Base-by-base conservation (phyloP, 2,329 filamentous ascomycete genomes). In the Xylariales sp. region DNA sequence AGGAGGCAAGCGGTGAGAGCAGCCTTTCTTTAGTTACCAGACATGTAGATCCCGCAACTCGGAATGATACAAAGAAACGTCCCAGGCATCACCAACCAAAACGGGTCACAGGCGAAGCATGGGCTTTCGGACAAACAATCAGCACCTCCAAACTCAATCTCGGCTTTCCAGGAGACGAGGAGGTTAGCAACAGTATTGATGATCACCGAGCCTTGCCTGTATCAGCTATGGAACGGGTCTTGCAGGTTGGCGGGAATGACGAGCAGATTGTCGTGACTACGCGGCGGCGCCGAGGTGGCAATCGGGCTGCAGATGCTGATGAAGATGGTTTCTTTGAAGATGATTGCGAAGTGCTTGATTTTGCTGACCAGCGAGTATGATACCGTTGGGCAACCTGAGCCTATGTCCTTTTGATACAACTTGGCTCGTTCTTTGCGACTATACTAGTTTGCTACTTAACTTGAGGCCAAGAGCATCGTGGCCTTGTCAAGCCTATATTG, bases 321-420 rank as follows among this genome's bases (percentile, higher is more conserved):
- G 91, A 93, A 65, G 89, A 91, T 63, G 91, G 91, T 2, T 97
- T 97, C 79, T 97, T 97, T 75, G 94, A 97, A 80, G 93, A 97
- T 77, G 94, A 97, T 77, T 96, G 93, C 73, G 93, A 97, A 78
- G 92, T 97, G 65, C 86, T 97, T 70, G 93, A 97, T 81, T 97
- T 96, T 86, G 92, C 93, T 30, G 88, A 89, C 74, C 88, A 90
- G 80, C 82, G 88, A 77, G 88, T 90, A 39, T 90, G 78, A 84
- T 43, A 30, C 49, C 39, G 41, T 50, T 62, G 53, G 32, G 46
- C 50, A 60, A 49, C 3, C 16, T 49, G 50, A 55, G 67, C 58
- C 56, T 66, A 45, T 62, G 57, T 62, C 56, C 18, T 64, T 65
- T 64, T 39, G 46, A 30, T 53, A 48, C 46, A 55, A 60, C 62